phyloP scores from a whole-genome alignment of 192 early-diverging fungal genomes.

The Nowakowskiella sp. region DNA sequence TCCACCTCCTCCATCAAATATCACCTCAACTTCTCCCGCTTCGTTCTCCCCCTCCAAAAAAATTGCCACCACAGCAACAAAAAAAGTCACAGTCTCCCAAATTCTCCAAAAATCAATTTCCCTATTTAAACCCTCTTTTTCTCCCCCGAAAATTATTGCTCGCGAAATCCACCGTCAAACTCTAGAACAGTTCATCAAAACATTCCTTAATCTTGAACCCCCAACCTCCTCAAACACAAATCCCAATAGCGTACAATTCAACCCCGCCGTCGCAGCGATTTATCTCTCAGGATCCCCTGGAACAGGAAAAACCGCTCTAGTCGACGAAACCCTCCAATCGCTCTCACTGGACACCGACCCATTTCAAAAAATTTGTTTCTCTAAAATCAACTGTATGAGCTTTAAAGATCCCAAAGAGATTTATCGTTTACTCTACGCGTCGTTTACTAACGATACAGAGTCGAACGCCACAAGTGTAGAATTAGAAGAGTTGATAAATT shows the following conservation, averaged over 20 bases:
- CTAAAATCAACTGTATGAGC: slow-evolving; percentile 82
- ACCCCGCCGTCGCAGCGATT: slow-evolving; percentile 56
- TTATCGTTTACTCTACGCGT: too few relatives aligned
- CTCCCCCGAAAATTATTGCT: too few relatives aligned
- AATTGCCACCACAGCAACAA: too few relatives aligned
- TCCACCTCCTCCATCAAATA: too few relatives aligned
- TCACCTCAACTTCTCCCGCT: too few relatives aligned
- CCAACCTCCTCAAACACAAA: too few relatives aligned
- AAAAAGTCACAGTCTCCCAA: too few relatives aligned
- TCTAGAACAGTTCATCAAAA: not conserved
- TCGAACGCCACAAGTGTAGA: not conserved
- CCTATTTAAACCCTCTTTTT: too few relatives aligned
- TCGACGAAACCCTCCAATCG: slow-evolving; percentile 46
- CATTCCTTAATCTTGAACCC: not conserved
- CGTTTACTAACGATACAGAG: slow-evolving; percentile 4
- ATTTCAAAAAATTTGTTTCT: slow-evolving; percentile 30
- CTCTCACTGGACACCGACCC: slow-evolving; percentile 22
- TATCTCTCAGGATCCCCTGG: slow-evolving; percentile 90
- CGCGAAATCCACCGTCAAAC: not conserved
- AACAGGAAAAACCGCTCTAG: slow-evolving; percentile 88
- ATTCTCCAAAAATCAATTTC: too few relatives aligned
- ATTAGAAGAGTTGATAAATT: not conserved
- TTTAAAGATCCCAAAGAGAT: slow-evolving; percentile 60
- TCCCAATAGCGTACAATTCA: too few relatives aligned
- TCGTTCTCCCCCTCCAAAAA: too few relatives aligned